Base-by-base conservation (phyloP, 1,139 yeast genomes). In the Hansenula anomala region DNA sequence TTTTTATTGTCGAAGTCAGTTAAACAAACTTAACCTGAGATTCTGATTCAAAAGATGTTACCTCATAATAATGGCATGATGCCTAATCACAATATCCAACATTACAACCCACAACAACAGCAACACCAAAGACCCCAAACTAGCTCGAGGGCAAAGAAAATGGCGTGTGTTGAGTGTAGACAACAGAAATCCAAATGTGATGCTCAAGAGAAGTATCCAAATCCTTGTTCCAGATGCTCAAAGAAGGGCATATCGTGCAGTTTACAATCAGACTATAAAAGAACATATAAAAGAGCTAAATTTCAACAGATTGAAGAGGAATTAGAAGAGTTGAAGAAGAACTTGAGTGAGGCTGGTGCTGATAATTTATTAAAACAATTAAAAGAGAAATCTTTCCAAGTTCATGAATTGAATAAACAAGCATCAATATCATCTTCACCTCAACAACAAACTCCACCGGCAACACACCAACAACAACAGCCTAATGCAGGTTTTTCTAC, bases 131-230 rank as follows among this genome's bases (percentile, higher is more conserved):
- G 11, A 14, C 26, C 14, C 5, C 37, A 17, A 25, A 10, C 24
- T 15, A 10, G 20, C 7, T 11, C 26, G 15, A 29, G 15, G 31
- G 45, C 50, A 10, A 81, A 80, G 55, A 73, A 81, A 45, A 80
- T 89, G 59, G 97, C 97, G 0, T 92, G 98, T 66, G 89, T 87
- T 3, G 96, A 90, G 56, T 92, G 98, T 58, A 75, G 98, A 16
- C 98, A 92, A 60, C 98, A 92, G 58, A 92, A 92, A 62, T 71
- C 92, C 20, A 77, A 82, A 48, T 92, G 97, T 63, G 95, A 88
- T 59, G 95, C 96, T 10, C 78, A 74, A 45, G 89, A 83, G 44
- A 71, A 68, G 39, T 76, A 78, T 33, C 96, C 96, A 0, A 67
- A 69, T n/a, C 85, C 96, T 1, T 92, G 98, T 55, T 67, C 90